Percentiles rank a stretch among this genome's conserved stretches.
Evolutionary conservation across 1,139 yeast genomes (phyloP).

Genomic region (Saccharomyces hybrid): DNA sequence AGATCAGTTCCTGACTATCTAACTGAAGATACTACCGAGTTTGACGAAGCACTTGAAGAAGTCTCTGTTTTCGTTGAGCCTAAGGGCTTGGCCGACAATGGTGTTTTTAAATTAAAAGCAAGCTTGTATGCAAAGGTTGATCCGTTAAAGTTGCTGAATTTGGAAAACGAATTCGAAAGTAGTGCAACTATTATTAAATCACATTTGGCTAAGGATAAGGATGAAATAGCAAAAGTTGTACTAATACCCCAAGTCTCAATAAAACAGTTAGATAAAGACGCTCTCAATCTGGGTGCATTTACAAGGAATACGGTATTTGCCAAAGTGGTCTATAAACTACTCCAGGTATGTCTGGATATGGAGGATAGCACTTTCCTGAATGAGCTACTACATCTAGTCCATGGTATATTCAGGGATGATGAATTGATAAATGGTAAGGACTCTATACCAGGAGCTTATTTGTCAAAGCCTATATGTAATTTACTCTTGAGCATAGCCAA

Average conservation of each 20-base stretch:
- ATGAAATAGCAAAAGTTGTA: slow-evolving; percentile 40
- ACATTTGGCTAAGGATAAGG: slow-evolving; percentile 32
- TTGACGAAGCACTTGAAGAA: slow-evolving; percentile 40
- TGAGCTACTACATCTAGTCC: slow-evolving; percentile 57
- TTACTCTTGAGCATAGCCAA: slow-evolving; percentile 46
- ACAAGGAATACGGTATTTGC: slow-evolving; percentile 48
- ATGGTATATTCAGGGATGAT: slow-evolving; percentile 56
- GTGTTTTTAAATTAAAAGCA: slow-evolving; percentile 45
- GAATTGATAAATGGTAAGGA: slow-evolving; percentile 37
- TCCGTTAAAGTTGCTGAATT: slow-evolving; percentile 33
- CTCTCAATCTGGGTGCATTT: slow-evolving; percentile 41
- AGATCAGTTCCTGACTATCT: slow-evolving; percentile 36
- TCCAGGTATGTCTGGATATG: slow-evolving; percentile 44
- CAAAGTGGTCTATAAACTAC: slow-evolving; percentile 48
- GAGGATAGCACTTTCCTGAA: slow-evolving; percentile 50
- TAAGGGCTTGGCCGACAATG: slow-evolving; percentile 47
- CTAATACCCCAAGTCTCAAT: slow-evolving; percentile 37
- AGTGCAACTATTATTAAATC: slow-evolving; percentile 34
- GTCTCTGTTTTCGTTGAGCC: slow-evolving; percentile 48
- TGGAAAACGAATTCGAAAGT: slow-evolving; percentile 38
- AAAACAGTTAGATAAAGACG: slow-evolving; percentile 27
- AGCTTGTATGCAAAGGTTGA: slow-evolving; percentile 40
- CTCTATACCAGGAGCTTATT: slow-evolving; percentile 40
- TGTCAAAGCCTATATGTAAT: slow-evolving; percentile 50
- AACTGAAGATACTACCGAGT: slow-evolving; percentile 30